Evolutionary conservation across 2,329 filamentous ascomycete species (phyloP), one percentile per base, ranked within the genome.

Genomic region (Phyllosticta capitalensis): DNA sequence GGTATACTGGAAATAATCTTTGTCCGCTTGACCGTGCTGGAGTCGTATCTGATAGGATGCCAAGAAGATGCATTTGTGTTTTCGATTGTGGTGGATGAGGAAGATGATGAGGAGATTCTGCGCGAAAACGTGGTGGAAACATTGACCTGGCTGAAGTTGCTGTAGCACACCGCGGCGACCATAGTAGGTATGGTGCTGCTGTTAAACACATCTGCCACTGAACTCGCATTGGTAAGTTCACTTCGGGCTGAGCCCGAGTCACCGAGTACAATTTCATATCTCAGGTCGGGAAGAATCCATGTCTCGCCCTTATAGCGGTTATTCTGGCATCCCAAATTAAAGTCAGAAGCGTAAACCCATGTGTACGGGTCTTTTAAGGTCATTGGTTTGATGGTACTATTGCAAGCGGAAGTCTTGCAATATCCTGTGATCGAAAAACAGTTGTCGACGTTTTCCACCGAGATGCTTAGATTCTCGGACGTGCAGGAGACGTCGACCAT

Each of bases 11-110:
- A n/a, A n/a, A n/a, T n/a, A n/a, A n/a, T n/a, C n/a, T n/a, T n/a
- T n/a, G n/a, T n/a, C n/a, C n/a, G n/a, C n/a, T n/a, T n/a, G n/a
- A n/a, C n/a, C n/a, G n/a, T n/a, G n/a, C n/a, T n/a, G 1, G 21
- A 45, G 33, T 59, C 56, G 56, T 21, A 59, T 33, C 33, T 17
- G 52, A 59, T 59, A 17, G 56, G 56, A 38, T 50, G 54, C 56
- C 56, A 59, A 3, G 56, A 50, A 9, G 56, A n/a, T n/a, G n/a
- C n/a, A n/a, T n/a, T n/a, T n/a, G n/a, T n/a, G n/a, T n/a, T n/a
- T n/a, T n/a, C n/a, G n/a, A n/a, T 2, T 14, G 10, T 2, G 10
- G 19, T 14, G 5, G 49, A 5, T 45, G 19, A 49, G n/a, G 17
- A n/a, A 1, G 28, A 17, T 9, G 24, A 20, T 12, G 54, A 28